Base-by-base conservation (phyloP, 2,329 filamentous ascomycete genomes). In the Fusarium virguliforme region DNA sequence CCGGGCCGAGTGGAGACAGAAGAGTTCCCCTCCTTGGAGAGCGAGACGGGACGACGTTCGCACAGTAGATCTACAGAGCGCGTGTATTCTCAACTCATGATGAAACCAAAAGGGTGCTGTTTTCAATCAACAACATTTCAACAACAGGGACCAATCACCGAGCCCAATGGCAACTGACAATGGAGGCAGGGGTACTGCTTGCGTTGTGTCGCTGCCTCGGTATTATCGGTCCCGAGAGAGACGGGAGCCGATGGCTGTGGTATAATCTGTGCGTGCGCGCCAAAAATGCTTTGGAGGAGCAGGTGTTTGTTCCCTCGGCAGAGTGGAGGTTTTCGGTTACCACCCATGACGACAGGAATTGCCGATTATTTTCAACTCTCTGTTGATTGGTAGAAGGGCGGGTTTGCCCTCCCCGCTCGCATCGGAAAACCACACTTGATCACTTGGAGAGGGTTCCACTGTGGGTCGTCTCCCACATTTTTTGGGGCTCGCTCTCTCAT, bases 241-340 rank as follows among this genome's bases (percentile, higher is more conserved):
- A 50, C 43, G 43, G 43, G 43, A 50, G 30, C 43, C 43, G 43
- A 50, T 24, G 26, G 43, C 26, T 48, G 26, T 24, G 43, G 43
- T 50, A 30, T 26, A 50, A 50, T 50, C 15, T 50, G 43, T 18
- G 18, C 18, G 18, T 18, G 43, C 30, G 43, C 43, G 43, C n/a
- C 43, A 50, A 50, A 48, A 50, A 50, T 50, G 43, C 43, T 50
- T 56, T 62, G 46, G 68, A 50, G 43, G 62, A 65, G 15, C 43
- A 50, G 43, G 43, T 50, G 26, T 50, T 50, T 50, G 43, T 50
- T 74, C 67, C 74, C 74, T 76, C 74, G 74, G 74, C 62, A 76
- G 68, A 76, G 74, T 76, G 74, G 74, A 76, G 74, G 74, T 72
- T 74, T 75, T 76, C 74, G 74, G 74, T 73, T 74, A 76, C 66